Percentiles rank a stretch among this genome's conserved stretches.
These are phyloP conservation scores for Populus hybrid DNA, from an alignment of 441 rosid genomes.

Conservation along the genomic window DNA sequence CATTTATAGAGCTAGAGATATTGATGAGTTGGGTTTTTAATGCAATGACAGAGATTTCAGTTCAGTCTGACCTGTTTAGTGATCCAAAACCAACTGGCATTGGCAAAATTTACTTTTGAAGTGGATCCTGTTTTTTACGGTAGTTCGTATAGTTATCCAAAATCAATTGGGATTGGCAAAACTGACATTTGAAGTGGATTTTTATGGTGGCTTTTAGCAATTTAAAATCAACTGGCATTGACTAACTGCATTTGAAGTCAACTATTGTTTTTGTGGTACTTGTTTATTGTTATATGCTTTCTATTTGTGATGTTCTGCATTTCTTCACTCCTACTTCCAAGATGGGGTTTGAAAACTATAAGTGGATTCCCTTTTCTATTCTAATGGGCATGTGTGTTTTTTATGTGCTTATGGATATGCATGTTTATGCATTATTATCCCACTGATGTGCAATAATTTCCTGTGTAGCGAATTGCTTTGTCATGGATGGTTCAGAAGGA, in stretches of 20 bases:
- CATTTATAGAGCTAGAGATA: background rate
- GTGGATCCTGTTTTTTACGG: background rate
- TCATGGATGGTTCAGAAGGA: conserved; percentile 97
- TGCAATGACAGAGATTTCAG: background rate
- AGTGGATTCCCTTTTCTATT: background rate
- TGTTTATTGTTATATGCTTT: background rate
- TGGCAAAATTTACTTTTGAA: background rate
- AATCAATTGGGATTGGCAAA: background rate
- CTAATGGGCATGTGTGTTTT: background rate
- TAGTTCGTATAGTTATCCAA: background rate
- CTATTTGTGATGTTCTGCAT: background rate
- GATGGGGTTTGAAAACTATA: background rate
- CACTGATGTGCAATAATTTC: conserved; percentile 13
- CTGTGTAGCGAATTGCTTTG: conserved; percentile 87
- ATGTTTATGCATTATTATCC: background rate
- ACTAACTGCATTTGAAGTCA: background rate
- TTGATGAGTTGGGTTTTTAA: background rate
- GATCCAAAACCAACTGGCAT: background rate
- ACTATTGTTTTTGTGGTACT: background rate
- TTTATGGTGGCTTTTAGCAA: background rate
- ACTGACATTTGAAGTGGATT: background rate
- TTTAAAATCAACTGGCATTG: background rate
- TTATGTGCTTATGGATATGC: background rate
- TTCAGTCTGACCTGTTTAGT: background rate
- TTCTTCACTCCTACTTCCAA: background rate